Base-by-base conservation (phyloP, 306 rosid genomes). In the Gastrolobium bilobum region DNA sequence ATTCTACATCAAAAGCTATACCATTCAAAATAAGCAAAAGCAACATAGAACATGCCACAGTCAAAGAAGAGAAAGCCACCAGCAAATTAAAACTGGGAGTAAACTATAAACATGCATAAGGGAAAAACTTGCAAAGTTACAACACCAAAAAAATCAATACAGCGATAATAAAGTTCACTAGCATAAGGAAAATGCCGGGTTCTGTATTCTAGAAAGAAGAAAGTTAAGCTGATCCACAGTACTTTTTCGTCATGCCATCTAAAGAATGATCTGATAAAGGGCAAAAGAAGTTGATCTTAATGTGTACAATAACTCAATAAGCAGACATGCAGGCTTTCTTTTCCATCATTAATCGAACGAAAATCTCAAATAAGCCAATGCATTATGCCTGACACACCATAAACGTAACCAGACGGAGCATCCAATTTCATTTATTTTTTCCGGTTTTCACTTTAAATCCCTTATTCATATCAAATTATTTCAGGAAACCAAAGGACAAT, bases 281-380 rank as follows among this genome's bases (percentile, higher is more conserved):
- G 43, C 7, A 40, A 42, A 53, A 30, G 1, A 57, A 1, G 6
- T 47, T 47, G 13, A 75, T 56, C 39, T 37, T 4, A 73, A 73
- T 73, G 26, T 33, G 7, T n/a, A 73, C 11, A 29, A 56, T 30
- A 34, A 4, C 10, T 65, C 11, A 29, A 56, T 30, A 34, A 4
- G 31, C 33, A 11, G 10, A 13, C 46, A 56, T 44, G 44, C 64
- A 54, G 1, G 15, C 65, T n/a, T 61, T 54, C 56, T 40, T 30
- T 69, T 13, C 78, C 38, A 30, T 71, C 4, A 33, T 8, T 26
- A 66, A 78, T 53, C 34, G 2, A 79, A 53, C 50, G 46, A 39
- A n/a, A 77, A 39, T 72, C 73, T 47, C 61, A 48, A 50, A 33
- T 34, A 10, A 43, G 26, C 61, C 54, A 39, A 75, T 60, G 6